phyloP scores from a whole-genome alignment of 768 basidiomycete genomes.

The Lentinula guzmanii region DNA sequence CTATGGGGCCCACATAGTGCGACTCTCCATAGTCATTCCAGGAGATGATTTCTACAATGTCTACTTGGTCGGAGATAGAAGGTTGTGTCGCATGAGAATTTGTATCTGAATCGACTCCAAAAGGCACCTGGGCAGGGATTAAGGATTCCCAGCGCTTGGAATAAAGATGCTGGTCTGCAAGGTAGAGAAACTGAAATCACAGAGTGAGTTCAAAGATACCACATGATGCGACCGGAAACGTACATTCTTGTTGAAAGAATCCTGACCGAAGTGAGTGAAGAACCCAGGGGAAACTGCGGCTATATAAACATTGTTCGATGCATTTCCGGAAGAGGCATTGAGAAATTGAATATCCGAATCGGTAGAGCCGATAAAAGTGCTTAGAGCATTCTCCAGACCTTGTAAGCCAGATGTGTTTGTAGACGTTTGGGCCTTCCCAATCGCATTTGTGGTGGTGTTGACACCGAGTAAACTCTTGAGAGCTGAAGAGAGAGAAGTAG shows the following conservation, averaged over 20 bases:
- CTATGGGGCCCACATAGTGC: constrained; percentile 76
- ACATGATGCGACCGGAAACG: constrained; percentile 14
- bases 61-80: constrained; percentile 32
- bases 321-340: constrained; percentile 28
- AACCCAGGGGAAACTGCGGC: constrained; percentile 69
- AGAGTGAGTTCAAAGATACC: not conserved
- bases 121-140: constrained; percentile 36
- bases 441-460: not conserved
- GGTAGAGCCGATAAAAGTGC: constrained; percentile 39
- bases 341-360: constrained; percentile 54
- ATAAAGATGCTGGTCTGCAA: constrained; percentile 64
- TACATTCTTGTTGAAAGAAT: constrained; percentile 72
- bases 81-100: not conserved
- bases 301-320: constrained; percentile 26
- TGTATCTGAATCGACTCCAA: not conserved
- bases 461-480: constrained; percentile 3
- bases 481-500: constrained; percentile 10
- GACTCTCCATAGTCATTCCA: constrained; percentile 79
- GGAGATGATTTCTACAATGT: constrained; percentile 54
- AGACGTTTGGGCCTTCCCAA: not conserved
- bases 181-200: constrained; percentile 49
- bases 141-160: constrained; percentile 64
- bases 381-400: constrained; percentile 20
- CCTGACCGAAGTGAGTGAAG: constrained; percentile 67
- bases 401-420: constrained; percentile 10